Conservation (phyloP, 129 eudicot species). For the Gnaphalium uliginosum region DNA sequence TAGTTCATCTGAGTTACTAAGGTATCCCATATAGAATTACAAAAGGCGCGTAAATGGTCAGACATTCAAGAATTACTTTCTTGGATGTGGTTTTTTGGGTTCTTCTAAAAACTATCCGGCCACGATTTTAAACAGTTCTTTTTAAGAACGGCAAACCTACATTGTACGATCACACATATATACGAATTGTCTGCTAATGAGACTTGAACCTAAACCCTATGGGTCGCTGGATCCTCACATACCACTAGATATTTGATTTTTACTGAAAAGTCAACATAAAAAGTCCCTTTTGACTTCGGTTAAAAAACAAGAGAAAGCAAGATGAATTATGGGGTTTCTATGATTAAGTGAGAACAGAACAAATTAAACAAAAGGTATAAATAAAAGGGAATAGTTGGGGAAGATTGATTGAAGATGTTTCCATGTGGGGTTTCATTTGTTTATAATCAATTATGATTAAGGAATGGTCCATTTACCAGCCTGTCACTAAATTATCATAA, state of each 20-base stretch:
- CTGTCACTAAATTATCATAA: slow-evolving; percentile 40
- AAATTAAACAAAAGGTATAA: slow-evolving; percentile 30
- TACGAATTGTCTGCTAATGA: background rate
- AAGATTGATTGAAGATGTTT: slow-evolving; percentile 40
- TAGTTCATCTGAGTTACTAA: background rate
- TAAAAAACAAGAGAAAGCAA: slow-evolving; percentile 22
- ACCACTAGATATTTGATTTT: background rate
- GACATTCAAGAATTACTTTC: background rate
- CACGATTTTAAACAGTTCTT: too few relatives aligned
- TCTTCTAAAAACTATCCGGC: background rate
- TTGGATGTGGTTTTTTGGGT: background rate
- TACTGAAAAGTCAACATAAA: background rate
- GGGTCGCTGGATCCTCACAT: background rate
- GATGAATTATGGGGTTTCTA: slow-evolving; percentile 24
- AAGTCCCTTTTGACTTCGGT: slow-evolving; percentile 19
- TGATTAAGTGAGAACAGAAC: slow-evolving; percentile 28
- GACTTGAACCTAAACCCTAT: too few relatives aligned
- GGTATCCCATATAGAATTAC: background rate
- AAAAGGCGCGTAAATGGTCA: background rate
- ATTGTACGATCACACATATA: background rate
- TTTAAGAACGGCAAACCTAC: background rate
- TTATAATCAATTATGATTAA: slow-evolving; percentile 41
- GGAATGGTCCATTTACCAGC: slow-evolving; percentile 47
- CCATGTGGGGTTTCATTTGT: slow-evolving; percentile 48
- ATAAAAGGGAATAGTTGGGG: slow-evolving; percentile 32